Evolutionary conservation across 2,329 filamentous ascomycete species (phyloP).

Genomic region (Arthrobotrys megalospora): DNA sequence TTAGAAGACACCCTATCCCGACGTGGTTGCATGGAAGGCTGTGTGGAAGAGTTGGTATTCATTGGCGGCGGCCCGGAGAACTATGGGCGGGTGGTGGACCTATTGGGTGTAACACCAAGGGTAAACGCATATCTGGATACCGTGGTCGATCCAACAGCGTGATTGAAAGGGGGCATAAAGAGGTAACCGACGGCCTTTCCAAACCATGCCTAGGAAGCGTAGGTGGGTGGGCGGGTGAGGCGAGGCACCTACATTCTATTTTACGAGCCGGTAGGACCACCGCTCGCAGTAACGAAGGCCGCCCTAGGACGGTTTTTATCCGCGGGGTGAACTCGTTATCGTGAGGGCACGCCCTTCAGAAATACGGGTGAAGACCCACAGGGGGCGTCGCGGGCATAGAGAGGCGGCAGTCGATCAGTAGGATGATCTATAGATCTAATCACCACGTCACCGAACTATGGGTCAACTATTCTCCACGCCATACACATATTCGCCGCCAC

Average conservation of each 20-base stretch:
- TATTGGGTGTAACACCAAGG: neutral
- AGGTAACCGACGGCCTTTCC: neutral
- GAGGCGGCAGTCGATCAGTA: neutral
- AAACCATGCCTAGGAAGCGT: neutral
- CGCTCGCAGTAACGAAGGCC: neutral
- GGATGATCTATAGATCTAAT: too few relatives aligned
- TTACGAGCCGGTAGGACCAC: neutral
- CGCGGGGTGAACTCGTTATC: too few relatives aligned
- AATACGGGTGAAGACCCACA: too few relatives aligned
- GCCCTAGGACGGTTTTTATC: too few relatives aligned
- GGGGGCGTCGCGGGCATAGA: neutral
- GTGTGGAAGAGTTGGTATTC: neutral
- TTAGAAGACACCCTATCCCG: neutral
- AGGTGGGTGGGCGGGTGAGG: neutral
- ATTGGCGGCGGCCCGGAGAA: neutral
- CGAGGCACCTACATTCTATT: neutral
- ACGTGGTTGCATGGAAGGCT: neutral
- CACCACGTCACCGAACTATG: too few relatives aligned
- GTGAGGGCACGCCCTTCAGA: too few relatives aligned
- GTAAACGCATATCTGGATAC: neutral
- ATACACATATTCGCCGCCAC: neutral
- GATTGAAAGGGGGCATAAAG: neutral
- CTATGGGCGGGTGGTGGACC: neutral
- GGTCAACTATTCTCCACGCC: constrained; percentile 6
- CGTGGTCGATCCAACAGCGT: neutral